Evolutionary conservation across 2,329 filamentous ascomycete species (phyloP).

Genomic region (Emmonsia crescens): DNA sequence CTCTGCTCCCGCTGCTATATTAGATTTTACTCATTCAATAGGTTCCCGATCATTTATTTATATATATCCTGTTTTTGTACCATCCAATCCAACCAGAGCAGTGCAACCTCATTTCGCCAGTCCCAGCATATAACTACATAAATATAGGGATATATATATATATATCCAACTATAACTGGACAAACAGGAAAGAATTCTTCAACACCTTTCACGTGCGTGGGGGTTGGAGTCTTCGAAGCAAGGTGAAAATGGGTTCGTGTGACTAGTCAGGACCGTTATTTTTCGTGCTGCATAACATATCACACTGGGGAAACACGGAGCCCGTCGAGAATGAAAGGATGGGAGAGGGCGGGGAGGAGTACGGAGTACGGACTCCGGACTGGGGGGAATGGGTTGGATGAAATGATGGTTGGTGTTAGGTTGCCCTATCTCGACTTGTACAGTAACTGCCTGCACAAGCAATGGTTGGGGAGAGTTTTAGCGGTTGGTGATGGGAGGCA

Average conservation of each 20-base stretch:
- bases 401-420: not conserved
- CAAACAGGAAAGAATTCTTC: not conserved
- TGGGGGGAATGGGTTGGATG: not conserved
- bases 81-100: not conserved
- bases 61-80: not conserved
- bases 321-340: not conserved
- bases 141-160: not conserved
- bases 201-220: not conserved
- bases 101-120: not conserved
- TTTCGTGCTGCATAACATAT: not conserved
- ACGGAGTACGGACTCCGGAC: too few species aligned
- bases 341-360: not conserved
- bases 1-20: not conserved
- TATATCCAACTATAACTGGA: not conserved
- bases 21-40: not conserved
- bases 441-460: not conserved
- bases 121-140: not conserved
- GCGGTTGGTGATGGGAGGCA: not conserved
- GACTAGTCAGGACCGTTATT: not conserved
- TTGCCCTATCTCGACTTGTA: not conserved
- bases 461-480: not conserved
- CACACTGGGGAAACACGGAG: not conserved
- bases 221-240: not conserved
- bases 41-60: not conserved
- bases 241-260: not conserved